These are phyloP conservation scores for Backusella morwellensis DNA, from an alignment of 192 early-diverging fungal species.

Conservation along the genomic window DNA sequence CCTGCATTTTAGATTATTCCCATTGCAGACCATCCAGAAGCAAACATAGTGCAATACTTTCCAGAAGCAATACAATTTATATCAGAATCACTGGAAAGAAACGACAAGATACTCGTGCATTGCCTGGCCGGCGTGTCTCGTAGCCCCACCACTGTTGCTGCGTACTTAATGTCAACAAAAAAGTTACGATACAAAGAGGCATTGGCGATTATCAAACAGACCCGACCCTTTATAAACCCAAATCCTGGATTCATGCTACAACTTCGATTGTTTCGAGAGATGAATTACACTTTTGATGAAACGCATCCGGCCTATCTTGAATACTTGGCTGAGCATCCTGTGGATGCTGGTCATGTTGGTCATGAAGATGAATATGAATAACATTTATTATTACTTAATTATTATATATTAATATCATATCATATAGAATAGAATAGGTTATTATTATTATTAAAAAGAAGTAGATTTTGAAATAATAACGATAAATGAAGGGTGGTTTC, in stretches of 20 bases:
- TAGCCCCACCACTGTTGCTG: slow-evolving; percentile 55
- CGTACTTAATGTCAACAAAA: slow-evolving; percentile 52
- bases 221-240: slow-evolving; percentile 30
- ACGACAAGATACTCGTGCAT: slow-evolving; percentile 66
- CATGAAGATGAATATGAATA: slow-evolving; percentile 24
- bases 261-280: slow-evolving; percentile 28
- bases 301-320: slow-evolving; percentile 20
- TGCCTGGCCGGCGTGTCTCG: slow-evolving; percentile 66
- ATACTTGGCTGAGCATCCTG: slow-evolving; percentile 18
- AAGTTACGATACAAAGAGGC: slow-evolving; percentile 24
- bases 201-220: slow-evolving; percentile 27
- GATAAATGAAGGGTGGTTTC: too few relatives aligned
- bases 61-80: slow-evolving; percentile 63
- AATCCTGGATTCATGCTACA: slow-evolving; percentile 36
- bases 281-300: slow-evolving; percentile 26
- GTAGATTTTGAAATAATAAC: too few relatives aligned
- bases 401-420: neutral
- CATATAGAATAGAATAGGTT: too few relatives aligned
- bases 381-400: neutral
- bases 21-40: slow-evolving; percentile 39
- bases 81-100: slow-evolving; percentile 31
- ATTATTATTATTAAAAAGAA: too few relatives aligned
- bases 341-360: slow-evolving; percentile 18
- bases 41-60: slow-evolving; percentile 70
- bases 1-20: slow-evolving; percentile 18